Conservation (phyloP, 2,329 filamentous ascomycete species). For the Coniochaeta sp. region DNA sequence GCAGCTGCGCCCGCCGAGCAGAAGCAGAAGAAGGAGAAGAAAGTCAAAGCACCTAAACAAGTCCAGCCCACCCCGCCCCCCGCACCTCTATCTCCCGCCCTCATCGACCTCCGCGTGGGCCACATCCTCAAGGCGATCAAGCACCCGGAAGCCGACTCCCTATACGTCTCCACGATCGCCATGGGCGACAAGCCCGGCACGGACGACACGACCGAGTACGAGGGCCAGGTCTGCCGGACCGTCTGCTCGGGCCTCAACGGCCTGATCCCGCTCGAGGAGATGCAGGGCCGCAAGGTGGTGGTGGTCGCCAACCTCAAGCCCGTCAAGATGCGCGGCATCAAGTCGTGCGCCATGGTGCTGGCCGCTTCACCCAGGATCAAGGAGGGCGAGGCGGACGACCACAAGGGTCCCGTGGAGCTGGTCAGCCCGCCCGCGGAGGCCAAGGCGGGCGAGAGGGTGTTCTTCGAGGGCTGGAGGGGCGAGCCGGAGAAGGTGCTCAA, state of each 20-base stretch:
- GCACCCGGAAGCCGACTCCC: conserved; percentile 92
- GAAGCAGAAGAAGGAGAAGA: conserved; percentile 90
- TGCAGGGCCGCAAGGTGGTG: conserved; percentile 93
- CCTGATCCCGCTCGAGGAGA: conserved; percentile 83
- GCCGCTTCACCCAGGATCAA: conserved; percentile 80
- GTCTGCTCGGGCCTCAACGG: conserved; percentile 97
- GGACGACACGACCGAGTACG: conserved; percentile 85
- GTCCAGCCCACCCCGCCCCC: conserved; percentile 63
- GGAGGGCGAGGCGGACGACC: conserved; percentile 76
- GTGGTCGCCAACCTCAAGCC: conserved; percentile 98
- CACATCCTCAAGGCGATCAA: conserved; percentile 95
- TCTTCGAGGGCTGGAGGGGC: conserved; percentile 90
- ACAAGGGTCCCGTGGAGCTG: conserved; percentile 87
- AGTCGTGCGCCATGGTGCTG: conserved; percentile 80
- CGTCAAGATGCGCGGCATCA: conserved; percentile 92
- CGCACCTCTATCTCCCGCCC: conserved; percentile 69
- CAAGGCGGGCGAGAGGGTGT: conserved; percentile 78
- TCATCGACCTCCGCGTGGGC: conserved; percentile 93
- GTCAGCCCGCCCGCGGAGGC: conserved; percentile 74
- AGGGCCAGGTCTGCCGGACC: conserved; percentile 85
- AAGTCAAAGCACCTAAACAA: conserved; percentile 76
- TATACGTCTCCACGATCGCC: conserved; percentile 92
- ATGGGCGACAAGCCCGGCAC: conserved; percentile 81
- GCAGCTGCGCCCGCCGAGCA: conserved; percentile 26
- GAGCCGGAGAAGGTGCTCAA: conserved; percentile 91